Evolutionary conservation across 2,329 filamentous ascomycete genomes (phyloP), one percentile per base, ranked within the genome.

Genomic region (Huntiella moniliformis): DNA sequence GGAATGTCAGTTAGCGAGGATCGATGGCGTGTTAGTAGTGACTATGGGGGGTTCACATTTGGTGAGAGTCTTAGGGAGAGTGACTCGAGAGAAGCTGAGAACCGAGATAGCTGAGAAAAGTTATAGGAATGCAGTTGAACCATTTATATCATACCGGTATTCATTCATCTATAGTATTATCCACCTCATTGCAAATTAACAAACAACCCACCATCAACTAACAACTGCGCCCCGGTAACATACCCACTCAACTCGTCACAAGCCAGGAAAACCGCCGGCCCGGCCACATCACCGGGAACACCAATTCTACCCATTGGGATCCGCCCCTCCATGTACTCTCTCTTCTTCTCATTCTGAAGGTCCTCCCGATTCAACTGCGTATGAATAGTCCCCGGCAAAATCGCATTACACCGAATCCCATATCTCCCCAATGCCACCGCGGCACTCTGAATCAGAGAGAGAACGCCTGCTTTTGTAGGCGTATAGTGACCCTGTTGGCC

Each of bases 121-220:
- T 28, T 8, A 6, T 7, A 28, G 22, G 22, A 28, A 28, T 28
- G 22, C 10, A 28, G 6, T 10, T 28, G 22, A 28, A 28, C 22
- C 22, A 28, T 28, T 28, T 28, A 28, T 28, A 6, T 28, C 10
- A 8, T 28, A 28, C 22, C 22, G 22, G 22, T 28, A 28, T 28
- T 28, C 22, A 28, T 28, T 3, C 22, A 28, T 28, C 22, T 28
- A 28, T 28, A 28, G 22, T 28, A 28, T 28, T 18, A 39, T 42
- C 10, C 15, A 32, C 16, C 22, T 28, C 22, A 88, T 61, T 91
- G 84, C 54, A 93, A 64, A 61, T 93, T 93, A 12, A 93, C 86
- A 67, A 91, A 94, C 51, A 88, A 60, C 0, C 87, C 86, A 8
- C 86, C 87, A 61, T 94, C 86, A 11, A 94, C 86, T 51, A 94